Evolutionary conservation across 2,329 filamentous ascomycete genomes (phyloP).

Genomic region (Colletotrichum agaves): DNA sequence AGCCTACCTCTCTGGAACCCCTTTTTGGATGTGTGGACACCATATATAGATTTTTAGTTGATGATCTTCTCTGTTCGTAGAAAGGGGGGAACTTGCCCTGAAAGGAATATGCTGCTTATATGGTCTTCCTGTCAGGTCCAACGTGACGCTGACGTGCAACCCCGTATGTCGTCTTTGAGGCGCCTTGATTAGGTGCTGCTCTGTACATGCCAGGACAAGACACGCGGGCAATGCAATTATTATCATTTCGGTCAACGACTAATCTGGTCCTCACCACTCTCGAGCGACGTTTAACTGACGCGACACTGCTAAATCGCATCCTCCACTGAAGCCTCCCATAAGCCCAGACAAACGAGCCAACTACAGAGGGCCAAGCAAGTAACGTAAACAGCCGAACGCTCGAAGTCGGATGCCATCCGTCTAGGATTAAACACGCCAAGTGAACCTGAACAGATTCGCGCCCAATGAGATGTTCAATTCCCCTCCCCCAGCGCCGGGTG

Average conservation of each 20-base stretch:
- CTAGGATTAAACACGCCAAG: slow-evolving; percentile 1
- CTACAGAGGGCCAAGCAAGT: background rate
- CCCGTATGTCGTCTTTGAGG: background rate
- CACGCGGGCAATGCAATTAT: background rate
- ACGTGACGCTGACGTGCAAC: background rate
- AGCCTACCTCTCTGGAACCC: background rate
- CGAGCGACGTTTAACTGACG: background rate
- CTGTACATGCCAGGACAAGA: too few species aligned
- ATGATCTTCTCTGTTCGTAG: slow-evolving; percentile 33
- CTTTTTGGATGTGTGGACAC: slow-evolving; percentile 27
- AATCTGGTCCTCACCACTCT: background rate
- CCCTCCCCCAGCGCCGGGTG: too few species aligned
- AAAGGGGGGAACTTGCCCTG: slow-evolving; percentile 23
- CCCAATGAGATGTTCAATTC: too few species aligned
- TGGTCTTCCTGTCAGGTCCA: too few species aligned
- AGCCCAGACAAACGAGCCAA: background rate
- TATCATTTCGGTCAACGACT: slow-evolving; percentile 15
- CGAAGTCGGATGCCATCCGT: background rate
- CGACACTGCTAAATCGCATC: background rate
- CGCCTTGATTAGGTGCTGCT: too few species aligned
- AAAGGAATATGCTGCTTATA: slow-evolving; percentile 20
- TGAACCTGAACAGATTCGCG: background rate
- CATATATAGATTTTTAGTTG: slow-evolving; percentile 36
- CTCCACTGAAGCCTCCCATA: background rate
- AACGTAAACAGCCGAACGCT: background rate